Evolutionary conservation across 257 asterid species (phyloP).

Genomic region (Solanum medicagineum): DNA sequence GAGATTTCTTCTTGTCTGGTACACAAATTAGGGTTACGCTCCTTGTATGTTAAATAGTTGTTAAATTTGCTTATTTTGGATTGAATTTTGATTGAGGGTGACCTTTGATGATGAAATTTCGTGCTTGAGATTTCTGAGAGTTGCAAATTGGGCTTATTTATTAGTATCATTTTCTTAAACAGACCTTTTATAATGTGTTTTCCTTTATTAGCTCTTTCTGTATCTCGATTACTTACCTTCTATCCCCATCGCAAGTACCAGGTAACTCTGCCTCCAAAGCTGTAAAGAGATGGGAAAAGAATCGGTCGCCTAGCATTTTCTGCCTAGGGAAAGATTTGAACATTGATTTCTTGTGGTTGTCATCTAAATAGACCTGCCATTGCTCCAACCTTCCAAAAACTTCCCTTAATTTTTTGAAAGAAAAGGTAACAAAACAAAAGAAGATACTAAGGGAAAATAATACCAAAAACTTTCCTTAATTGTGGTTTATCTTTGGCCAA

Average conservation of each 20-base stretch:
- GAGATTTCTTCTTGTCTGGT: not conserved
- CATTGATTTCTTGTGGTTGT: not conserved
- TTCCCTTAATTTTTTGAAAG: not conserved
- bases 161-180: not conserved
- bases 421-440: not conserved
- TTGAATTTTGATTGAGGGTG: not conserved
- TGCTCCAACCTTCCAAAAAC: not conserved
- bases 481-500: not conserved
- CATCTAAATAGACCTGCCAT: not conserved
- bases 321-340: not conserved
- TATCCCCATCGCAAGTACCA: not conserved
- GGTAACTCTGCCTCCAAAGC: not conserved
- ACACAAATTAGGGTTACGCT: not conserved
- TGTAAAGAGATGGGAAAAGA: not conserved
- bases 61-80: not conserved
- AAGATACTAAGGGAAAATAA: not conserved
- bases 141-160: too few relatives aligned
- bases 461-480: not conserved
- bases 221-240: not conserved
- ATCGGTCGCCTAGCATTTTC: not conserved
- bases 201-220: not conserved
- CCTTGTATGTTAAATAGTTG: not conserved
- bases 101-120: not conserved
- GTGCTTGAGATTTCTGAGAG: not conserved
- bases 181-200: not conserved